Evolutionary conservation across 2,329 filamentous ascomycete genomes (phyloP), one percentile per base, ranked within the genome.

Genomic region (Sarocladium strictum): DNA sequence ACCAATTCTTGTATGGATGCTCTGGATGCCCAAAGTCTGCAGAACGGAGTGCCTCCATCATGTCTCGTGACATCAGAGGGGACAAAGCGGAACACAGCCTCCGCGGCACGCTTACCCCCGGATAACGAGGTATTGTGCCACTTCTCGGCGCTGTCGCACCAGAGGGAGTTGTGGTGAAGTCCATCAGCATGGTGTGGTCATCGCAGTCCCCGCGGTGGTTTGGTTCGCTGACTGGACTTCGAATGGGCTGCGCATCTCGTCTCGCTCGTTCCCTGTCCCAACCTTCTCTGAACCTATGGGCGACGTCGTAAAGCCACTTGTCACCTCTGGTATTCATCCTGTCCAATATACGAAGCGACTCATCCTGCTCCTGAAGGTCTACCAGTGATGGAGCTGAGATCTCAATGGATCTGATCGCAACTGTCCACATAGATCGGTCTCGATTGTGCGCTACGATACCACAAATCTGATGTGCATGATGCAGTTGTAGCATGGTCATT

Each of bases 381-480:
- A 80, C 82, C 3, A 97, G 75, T 52, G 85, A 85, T 62, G 88
- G 83, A 6, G 87, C 87, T 2, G 89, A 89, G 54, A 94, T 86
- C 37, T 86, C 84, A 6, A 97, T 76, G 32, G 87, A 90, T 10
- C 88, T 86, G 37, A 94, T 82, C 2, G 89, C 89, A 10, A 96
- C 85, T 51, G 83, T 87, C 10, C 87, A 84, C 29, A 96, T 84
- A 26, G 89, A 89, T 24, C 83, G 79, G 65, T 96, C 90, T 63
- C 91, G 89, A 53, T 87, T 84, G 65, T 96, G 90, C 2, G 90
- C 89, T 23, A 89, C 85, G 58, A 97, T 95, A 14, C 93, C 93
- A 65, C 92, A 97, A 23, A 96, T 86, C 65, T 92, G 86, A 60
- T 88, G 86, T 0, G 90, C 87, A 65, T 97, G 90, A 58, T 83